Evolutionary conservation across 1,139 yeast species (phyloP), one percentile per base, ranked within the genome.

Genomic region (Chernovozyma aurita): DNA sequence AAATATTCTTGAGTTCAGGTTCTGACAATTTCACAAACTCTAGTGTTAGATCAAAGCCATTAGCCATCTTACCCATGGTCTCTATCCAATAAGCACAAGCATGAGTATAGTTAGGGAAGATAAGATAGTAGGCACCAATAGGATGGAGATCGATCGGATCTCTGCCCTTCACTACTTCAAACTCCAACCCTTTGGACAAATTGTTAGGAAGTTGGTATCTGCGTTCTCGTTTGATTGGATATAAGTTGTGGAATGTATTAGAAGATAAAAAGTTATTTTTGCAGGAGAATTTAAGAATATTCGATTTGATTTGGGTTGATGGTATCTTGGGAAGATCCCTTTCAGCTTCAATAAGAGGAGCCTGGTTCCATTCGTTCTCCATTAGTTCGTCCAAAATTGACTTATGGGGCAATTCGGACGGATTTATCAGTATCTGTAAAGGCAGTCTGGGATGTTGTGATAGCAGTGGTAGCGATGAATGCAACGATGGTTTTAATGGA

Each of bases 71-170:
- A 4, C 69, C 66, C 4, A 52, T 41, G 0, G 82, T 74, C 47
- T 77, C 83, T 14, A 63, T 47, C 48, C 59, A 61, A 50, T 71
- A 81, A 3, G 63, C 61, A 21, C 76, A 65, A 0, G 86, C 85
- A 17, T 71, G 72, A 24, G 63, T 59, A 34, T 57, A 53, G 30
- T 60, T 56, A 4, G 64, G 61, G 47, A 81, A 81, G 3, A 75
- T 52, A 28, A 81, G 56, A 48, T 70, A 80, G 50, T 78, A 79
- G 2, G 71, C 66, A 33, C 72, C 68, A 43, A 65, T 57, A 30
- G 73, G 70, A 21, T 59, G 46, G 27, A 80, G 54, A 18, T 60
- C 67, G 3, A 49, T 36, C 0, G 77, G 76, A 41, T 73, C 61
- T 39, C 87, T 55, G 12, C 70, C 70, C 40, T 79, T 70, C 7